These are phyloP conservation scores for Fusarium buharicum DNA, from an alignment of 2,329 filamentous ascomycete species.

Conservation along the genomic window DNA sequence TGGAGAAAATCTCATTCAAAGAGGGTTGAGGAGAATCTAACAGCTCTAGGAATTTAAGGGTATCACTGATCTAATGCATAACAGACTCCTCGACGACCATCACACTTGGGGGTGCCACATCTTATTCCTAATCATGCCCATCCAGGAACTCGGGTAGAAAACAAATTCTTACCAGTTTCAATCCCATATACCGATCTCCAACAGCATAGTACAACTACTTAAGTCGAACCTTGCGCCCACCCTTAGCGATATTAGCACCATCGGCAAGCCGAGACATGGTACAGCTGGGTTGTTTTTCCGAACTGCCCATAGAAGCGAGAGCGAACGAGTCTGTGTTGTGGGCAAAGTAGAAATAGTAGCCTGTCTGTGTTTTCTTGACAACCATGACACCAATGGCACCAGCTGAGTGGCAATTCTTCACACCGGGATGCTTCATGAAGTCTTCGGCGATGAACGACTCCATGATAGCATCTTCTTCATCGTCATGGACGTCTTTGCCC, in stretches of 20 bases:
- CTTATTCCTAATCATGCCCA: not conserved
- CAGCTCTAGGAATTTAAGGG: constrained; percentile 42
- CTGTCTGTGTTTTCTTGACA: constrained; percentile 82
- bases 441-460: constrained; percentile 83
- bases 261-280: constrained; percentile 83
- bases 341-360: constrained; percentile 88
- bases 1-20: no score
- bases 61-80: constrained; percentile 40
- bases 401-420: constrained; percentile 79
- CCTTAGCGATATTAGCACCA: constrained; percentile 63
- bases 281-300: constrained; percentile 78
- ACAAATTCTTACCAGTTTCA: not conserved
- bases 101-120: not conserved
- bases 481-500: constrained; percentile 72
- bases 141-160: not conserved
- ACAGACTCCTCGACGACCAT: not conserved
- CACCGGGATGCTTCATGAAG: constrained; percentile 92
- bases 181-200: not conserved
- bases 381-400: constrained; percentile 91
- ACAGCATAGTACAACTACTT: constrained; percentile 37
- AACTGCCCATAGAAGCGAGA: constrained; percentile 86
- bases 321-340: constrained; percentile 95
- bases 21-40: not conserved
- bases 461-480: constrained; percentile 81
- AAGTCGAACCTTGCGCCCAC: constrained; percentile 61